Evolutionary conservation across 2,329 filamentous ascomycete species (phyloP).

Genomic region (Biscogniauxia mediterranea): DNA sequence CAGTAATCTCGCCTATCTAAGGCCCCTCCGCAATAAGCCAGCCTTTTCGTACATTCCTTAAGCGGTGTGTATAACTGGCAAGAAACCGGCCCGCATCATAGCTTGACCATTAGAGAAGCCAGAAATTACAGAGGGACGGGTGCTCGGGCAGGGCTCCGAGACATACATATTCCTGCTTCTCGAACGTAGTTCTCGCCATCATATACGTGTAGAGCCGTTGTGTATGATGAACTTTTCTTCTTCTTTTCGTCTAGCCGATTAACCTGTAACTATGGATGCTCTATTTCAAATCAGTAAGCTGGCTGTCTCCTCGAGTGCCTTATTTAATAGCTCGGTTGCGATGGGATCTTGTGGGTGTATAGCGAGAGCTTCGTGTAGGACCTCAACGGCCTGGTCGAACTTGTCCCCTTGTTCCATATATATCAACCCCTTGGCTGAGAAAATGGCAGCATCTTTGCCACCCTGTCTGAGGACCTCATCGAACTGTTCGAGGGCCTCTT

Average conservation of each 20-base stretch:
- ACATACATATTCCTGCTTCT: background rate
- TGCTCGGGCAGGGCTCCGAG: background rate
- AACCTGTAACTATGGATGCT: background rate
- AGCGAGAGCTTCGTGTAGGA: constrained; percentile 81
- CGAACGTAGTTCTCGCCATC: background rate
- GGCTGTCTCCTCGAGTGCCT: constrained; percentile 65
- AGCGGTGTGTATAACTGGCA: too few relatives aligned
- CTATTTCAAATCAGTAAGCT: constrained; percentile 25
- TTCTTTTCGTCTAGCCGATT: background rate
- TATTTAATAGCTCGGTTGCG: constrained; percentile 73
- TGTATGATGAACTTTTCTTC: background rate
- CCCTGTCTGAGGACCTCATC: constrained; percentile 83
- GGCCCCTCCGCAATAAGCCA: too few relatives aligned
- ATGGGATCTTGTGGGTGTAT: constrained; percentile 78
- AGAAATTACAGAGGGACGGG: too few relatives aligned
- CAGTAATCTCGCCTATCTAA: too few relatives aligned
- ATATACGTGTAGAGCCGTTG: background rate
- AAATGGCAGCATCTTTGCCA: constrained; percentile 74
- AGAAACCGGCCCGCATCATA: too few relatives aligned
- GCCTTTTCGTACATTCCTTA: too few relatives aligned
- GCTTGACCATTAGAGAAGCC: too few relatives aligned
- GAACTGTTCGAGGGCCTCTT: constrained; percentile 75
- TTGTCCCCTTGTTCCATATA: constrained; percentile 69
- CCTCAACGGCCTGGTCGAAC: constrained; percentile 73
- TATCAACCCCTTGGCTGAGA: constrained; percentile 80